phyloP scores from a whole-genome alignment of 495 filamentous ascomycete species.

The Xylaria telfairii region DNA sequence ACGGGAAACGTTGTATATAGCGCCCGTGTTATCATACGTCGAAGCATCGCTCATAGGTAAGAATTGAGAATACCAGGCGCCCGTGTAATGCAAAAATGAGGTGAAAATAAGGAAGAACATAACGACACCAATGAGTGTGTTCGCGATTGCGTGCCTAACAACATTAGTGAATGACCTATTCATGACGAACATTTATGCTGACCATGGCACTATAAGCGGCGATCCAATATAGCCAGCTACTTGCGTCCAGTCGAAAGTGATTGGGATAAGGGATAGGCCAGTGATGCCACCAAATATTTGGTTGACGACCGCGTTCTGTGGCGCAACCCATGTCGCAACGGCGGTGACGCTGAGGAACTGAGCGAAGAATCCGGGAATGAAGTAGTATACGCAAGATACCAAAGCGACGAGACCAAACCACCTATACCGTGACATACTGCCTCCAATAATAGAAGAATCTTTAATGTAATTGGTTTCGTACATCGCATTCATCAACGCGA shows the following conservation, averaged over 20 bases:
- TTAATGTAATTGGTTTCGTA: slow-evolving; percentile 62
- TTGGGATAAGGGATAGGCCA: slow-evolving; percentile 64
- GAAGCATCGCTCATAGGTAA: slow-evolving; percentile 65
- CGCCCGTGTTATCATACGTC: slow-evolving; percentile 68
- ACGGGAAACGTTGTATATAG: slow-evolving; percentile 59
- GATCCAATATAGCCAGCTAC: slow-evolving; percentile 63
- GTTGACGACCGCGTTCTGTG: slow-evolving; percentile 69
- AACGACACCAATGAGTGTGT: slow-evolving; percentile 67
- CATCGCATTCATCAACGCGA: slow-evolving; percentile 72
- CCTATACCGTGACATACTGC: slow-evolving; percentile 62
- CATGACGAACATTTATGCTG: slow-evolving; percentile 28
- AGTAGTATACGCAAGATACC: slow-evolving; percentile 63
- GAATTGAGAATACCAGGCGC: slow-evolving; percentile 67
- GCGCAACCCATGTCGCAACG: slow-evolving; percentile 66
- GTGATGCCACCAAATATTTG: slow-evolving; percentile 71
- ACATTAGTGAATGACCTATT: background rate
- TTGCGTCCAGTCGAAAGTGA: slow-evolving; percentile 72
- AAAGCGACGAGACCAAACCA: slow-evolving; percentile 63
- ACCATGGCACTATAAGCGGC: slow-evolving; percentile 66
- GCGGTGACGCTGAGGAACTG: slow-evolving; percentile 66
- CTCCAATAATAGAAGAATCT: slow-evolving; percentile 58
- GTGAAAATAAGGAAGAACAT: slow-evolving; percentile 57
- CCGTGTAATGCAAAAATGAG: slow-evolving; percentile 65
- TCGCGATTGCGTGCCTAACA: slow-evolving; percentile 60
- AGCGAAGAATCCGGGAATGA: slow-evolving; percentile 64